Conservation (phyloP, 495 filamentous ascomycete genomes). For the Xylaria longipes region DNA sequence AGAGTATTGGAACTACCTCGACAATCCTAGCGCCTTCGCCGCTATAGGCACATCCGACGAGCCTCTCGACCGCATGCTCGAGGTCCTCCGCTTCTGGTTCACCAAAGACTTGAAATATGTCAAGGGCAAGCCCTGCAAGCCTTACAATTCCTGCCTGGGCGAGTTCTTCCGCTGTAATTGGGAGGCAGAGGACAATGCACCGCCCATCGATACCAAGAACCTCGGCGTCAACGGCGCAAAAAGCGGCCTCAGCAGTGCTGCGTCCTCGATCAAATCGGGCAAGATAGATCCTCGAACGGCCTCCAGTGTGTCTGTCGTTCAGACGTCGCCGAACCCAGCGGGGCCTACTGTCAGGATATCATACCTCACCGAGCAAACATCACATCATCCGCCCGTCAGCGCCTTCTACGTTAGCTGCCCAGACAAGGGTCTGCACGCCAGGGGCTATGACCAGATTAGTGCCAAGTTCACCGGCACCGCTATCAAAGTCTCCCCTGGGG, state of each 20-base stretch:
- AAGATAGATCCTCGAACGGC: slow-evolving; percentile 46
- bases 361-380: slow-evolving; percentile 97
- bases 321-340: slow-evolving; percentile 47
- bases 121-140: slow-evolving; percentile 97
- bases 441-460: slow-evolving; percentile 93
- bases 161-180: slow-evolving; percentile 98
- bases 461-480: slow-evolving; percentile 98
- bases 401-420: slow-evolving; percentile 95
- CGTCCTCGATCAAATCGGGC: slow-evolving; percentile 57
- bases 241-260: slow-evolving; percentile 48
- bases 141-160: slow-evolving; percentile 96
- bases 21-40: slow-evolving; percentile 92
- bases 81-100: slow-evolving; percentile 95
- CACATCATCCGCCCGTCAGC: slow-evolving; percentile 96
- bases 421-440: slow-evolving; percentile 84
- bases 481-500: slow-evolving; percentile 86
- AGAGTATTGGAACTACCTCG: slow-evolving; percentile 99
- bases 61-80: slow-evolving; percentile 88
- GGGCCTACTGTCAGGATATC: slow-evolving; percentile 75
- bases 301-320: slow-evolving; percentile 53
- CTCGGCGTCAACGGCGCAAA: slow-evolving; percentile 33
- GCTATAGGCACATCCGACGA: slow-evolving; percentile 96
- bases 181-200: slow-evolving; percentile 78
- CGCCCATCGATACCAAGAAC: slow-evolving; percentile 52
- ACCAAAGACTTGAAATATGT: slow-evolving; percentile 99